Percentiles rank a stretch among this genome's conserved stretches.
Evolutionary conservation across 2,329 filamentous ascomycete species (phyloP).

Genomic region (Colletotrichum spinosum): DNA sequence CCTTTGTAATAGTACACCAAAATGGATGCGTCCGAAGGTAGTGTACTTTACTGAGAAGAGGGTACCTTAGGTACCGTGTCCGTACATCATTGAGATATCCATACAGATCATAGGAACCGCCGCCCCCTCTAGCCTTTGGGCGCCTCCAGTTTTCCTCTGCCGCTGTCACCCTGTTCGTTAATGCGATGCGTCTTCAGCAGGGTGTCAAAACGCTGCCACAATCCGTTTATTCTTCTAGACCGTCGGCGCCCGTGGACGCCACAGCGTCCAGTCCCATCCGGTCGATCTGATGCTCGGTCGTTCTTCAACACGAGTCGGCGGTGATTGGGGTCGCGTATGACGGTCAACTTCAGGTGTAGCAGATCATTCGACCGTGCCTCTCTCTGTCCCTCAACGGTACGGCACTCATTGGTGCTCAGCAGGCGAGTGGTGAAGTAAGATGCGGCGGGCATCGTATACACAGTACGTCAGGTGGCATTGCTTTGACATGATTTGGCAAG

Average conservation of each 20-base stretch:
- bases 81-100: too few species aligned
- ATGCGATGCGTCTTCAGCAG: constrained; percentile 22
- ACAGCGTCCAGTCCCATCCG: not conserved
- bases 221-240: constrained; percentile 22
- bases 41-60: too few species aligned
- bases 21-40: too few species aligned
- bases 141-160: constrained; percentile 21
- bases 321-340: not conserved
- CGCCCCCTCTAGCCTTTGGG: not conserved
- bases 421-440: constrained; percentile 18
- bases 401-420: not conserved
- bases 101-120: too few species aligned
- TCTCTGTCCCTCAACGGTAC: constrained; percentile 24
- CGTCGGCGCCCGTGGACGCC: constrained; percentile 9
- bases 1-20: too few species aligned
- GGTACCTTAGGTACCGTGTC: too few species aligned
- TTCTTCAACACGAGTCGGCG: constrained; percentile 18
- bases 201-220: constrained; percentile 15
- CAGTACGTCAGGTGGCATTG: constrained; percentile 23
- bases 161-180: constrained; percentile 33
- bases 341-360: constrained; percentile 27
- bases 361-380: constrained; percentile 1
- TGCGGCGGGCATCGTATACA: constrained; percentile 10
- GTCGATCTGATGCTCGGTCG: constrained; percentile 3
- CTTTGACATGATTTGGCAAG: constrained; percentile 19